These are phyloP conservation scores for Lipomyces sp. DNA, from an alignment of 805 yeast genomes.

Conservation along the genomic window DNA sequence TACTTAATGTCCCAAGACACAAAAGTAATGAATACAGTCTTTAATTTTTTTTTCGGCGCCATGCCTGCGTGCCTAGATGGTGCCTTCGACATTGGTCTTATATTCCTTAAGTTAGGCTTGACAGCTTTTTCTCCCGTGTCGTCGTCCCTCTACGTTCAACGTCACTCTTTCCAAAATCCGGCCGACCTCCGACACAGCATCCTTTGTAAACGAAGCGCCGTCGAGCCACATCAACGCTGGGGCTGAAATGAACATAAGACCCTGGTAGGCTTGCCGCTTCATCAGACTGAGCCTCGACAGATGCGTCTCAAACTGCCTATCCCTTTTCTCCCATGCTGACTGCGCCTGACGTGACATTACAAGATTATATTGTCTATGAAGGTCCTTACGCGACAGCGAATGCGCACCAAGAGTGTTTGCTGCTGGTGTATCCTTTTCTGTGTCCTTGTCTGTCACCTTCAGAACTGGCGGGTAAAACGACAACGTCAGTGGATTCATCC, in stretches of 20 bases:
- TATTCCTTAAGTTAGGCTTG: background rate
- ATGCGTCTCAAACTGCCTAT: slow-evolving; percentile 22
- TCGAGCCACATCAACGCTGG: slow-evolving; percentile 30
- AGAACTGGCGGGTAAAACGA: slow-evolving; percentile 39
- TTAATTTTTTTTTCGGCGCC: too few relatives aligned
- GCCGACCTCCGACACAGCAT: slow-evolving; percentile 14
- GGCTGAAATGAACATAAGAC: slow-evolving; percentile 32
- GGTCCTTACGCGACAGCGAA: slow-evolving; percentile 9
- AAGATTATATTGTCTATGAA: slow-evolving; percentile 27
- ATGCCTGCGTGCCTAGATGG: background rate
- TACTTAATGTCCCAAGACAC: background rate
- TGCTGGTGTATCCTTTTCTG: background rate
- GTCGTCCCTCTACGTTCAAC: slow-evolving; percentile 19
- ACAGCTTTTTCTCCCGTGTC: background rate
- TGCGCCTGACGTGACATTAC: slow-evolving; percentile 31
- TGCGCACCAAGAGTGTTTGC: slow-evolving; percentile 8
- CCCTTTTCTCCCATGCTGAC: slow-evolving; percentile 25
- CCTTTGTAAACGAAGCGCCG: slow-evolving; percentile 22
- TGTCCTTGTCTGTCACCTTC: background rate
- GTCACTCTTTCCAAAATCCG: slow-evolving; percentile 30
- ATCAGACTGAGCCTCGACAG: slow-evolving; percentile 13
- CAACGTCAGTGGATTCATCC: slow-evolving; percentile 43
- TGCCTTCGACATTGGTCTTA: background rate
- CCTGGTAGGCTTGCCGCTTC: slow-evolving; percentile 32
- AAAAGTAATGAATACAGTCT: background rate